Percentiles rank a stretch among this genome's conserved stretches.
Conservation (phyloP, 257 asterid species). For the Jacaranda copaia region DNA sequence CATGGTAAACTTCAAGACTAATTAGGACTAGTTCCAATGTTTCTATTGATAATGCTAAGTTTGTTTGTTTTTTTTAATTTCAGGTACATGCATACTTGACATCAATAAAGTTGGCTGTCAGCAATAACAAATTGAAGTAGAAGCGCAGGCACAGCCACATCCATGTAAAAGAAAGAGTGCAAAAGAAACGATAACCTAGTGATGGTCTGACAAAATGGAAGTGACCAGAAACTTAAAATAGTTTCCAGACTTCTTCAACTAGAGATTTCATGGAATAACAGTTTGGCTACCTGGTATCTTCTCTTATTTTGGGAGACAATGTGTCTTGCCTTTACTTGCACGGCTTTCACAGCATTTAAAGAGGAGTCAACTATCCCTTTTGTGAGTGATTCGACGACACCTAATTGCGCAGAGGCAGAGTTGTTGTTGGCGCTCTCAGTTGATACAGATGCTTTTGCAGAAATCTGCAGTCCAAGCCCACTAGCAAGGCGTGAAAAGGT, state of each 20-base stretch:
- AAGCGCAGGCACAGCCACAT: constrained; percentile 15
- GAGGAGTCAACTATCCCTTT: constrained; percentile 95
- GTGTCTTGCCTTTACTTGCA: constrained; percentile 96
- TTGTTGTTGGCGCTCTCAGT: constrained; percentile 53
- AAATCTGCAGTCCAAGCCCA: constrained; percentile 72
- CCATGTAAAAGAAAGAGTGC: not conserved
- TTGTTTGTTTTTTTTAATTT: constrained; percentile 3
- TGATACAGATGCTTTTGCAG: constrained; percentile 54
- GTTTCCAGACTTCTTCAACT: constrained; percentile 22
- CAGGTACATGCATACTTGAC: constrained; percentile 7
- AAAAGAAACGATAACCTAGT: constrained; percentile 9
- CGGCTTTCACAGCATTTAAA: constrained; percentile 87
- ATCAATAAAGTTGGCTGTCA: constrained; percentile 15
- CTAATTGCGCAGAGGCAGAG: constrained; percentile 64
- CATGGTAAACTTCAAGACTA: constrained; percentile 14
- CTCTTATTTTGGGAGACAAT: constrained; percentile 95
- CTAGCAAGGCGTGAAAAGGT: constrained; percentile 84
- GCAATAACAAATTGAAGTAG: constrained; percentile 31
- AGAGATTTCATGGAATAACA: constrained; percentile 30
- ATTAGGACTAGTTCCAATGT: constrained; percentile 24
- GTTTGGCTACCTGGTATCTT: constrained; percentile 85
- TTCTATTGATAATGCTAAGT: constrained; percentile 30
- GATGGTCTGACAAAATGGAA: not conserved
- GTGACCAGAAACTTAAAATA: constrained; percentile 2
- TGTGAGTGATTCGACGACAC: constrained; percentile 75